Conservation (phyloP, 306 rosid species). For the Quercus ilex region DNA sequence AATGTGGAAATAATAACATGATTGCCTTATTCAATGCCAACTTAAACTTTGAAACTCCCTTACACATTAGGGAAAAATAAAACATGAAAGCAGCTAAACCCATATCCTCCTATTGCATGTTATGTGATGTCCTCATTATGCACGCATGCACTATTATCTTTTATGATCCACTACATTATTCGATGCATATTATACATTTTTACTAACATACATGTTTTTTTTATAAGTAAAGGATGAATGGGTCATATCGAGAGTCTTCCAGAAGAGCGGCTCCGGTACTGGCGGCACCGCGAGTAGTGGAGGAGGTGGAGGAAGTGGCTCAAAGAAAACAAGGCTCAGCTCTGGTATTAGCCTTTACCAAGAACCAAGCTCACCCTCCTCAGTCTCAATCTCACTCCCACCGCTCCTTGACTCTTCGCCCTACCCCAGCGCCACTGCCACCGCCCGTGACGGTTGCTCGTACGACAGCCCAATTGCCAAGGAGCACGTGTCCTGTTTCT, state of each 20-base stretch:
- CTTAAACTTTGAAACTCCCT: background rate
- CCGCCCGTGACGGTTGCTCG: conserved; percentile 47
- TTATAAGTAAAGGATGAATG: conserved; percentile 67
- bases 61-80: background rate
- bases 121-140: background rate
- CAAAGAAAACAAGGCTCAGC: conserved; percentile 48
- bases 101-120: background rate
- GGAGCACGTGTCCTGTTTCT: conserved; percentile 99
- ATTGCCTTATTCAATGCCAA: background rate
- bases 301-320: conserved; percentile 19
- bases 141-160: background rate
- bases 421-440: conserved; percentile 17
- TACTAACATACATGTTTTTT: background rate
- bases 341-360: conserved; percentile 31
- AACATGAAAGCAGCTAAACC: background rate
- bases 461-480: conserved; percentile 41
- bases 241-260: conserved; percentile 93
- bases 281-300: conserved; percentile 23
- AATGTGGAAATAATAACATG: background rate
- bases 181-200: background rate
- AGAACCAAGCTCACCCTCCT: conserved; percentile 82
- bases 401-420: conserved; percentile 81
- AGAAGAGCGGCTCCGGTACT: conserved; percentile 42
- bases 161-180: background rate
- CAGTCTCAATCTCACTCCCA: conserved; percentile 77